Evolutionary conservation across 352 stramenopile genomes (phyloP), one percentile per base, ranked within the genome.

Genomic region (Discostella stelligera): DNA sequence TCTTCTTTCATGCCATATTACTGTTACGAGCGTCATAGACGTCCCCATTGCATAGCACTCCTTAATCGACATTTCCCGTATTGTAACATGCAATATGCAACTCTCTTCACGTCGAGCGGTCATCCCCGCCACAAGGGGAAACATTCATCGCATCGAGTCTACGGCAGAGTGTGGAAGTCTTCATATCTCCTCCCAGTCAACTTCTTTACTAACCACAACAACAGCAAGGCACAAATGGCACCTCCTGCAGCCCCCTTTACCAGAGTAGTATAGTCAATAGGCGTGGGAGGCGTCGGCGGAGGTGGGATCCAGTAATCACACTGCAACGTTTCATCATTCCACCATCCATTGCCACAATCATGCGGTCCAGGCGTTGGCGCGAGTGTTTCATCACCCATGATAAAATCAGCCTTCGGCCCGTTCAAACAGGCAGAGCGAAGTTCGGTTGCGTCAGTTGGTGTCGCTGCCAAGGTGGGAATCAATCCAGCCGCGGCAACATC

Each of bases 261-360:
- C 39, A 60, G 25, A 3, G 32, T 14, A 9, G 23, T 21, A 52
- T 58, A 54, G 16, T 70, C 48, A 4, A 46, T 61, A 27, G 63
- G 48, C 2, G 63, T 23, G 0, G 21, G 21, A 23, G 72, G 62
- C 0, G 74, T 78, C 16, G 76, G 76, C 13, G 68, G 61, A 11
- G 83, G 83, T 10, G 80, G 80, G 48, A 86, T 66, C 76, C 80
- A 87, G 49, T 84, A 88, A 52, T 84, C 66, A 71, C 86, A 91
- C 53, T 83, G 52, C 46, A 66, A 21, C 1, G 66, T 84, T 0
- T 54, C 79, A 5, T 44, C 67, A 71, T 90, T 90, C 86, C 86
- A 91, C 83, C 86, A 90, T 52, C 84, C 84, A 52, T 90, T 74
- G 7, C 83, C 83, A 65, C 86, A 91, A 64, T 89, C 83, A 10